Evolutionary conservation across 2,329 filamentous ascomycete genomes (phyloP).

Genomic region (Aspergillus fumigatiaffinis): DNA sequence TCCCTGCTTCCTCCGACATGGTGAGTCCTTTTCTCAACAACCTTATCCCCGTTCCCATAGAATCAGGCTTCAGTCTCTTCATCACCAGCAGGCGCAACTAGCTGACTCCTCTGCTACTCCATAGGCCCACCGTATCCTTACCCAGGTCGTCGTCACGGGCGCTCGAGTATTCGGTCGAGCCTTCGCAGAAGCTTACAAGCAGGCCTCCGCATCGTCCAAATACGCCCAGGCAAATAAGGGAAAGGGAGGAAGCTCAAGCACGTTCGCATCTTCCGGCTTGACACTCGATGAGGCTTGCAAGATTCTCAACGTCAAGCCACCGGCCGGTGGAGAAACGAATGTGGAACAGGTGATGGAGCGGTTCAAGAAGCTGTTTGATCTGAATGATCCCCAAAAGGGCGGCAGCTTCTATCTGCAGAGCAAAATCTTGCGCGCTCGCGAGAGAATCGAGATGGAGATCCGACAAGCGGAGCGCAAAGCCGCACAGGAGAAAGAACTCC

Average conservation of each 20-base stretch:
- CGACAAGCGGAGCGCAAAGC: constrained; percentile 66
- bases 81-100: neutral
- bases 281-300: constrained; percentile 95
- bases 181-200: constrained; percentile 90
- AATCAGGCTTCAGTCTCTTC: neutral
- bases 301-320: constrained; percentile 92
- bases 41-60: neutral
- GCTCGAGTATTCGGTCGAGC: constrained; percentile 88
- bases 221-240: constrained; percentile 71
- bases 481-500: constrained; percentile 70
- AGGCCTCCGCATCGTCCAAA: constrained; percentile 81
- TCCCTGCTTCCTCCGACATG: constrained; percentile 15
- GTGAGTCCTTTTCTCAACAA: constrained; percentile 14
- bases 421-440: constrained; percentile 86
- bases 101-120: neutral
- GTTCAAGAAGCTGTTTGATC: constrained; percentile 93
- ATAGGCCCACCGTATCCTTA: constrained; percentile 91
- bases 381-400: constrained; percentile 91
- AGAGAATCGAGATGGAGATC: constrained; percentile 86
- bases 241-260: constrained; percentile 49
- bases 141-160: constrained; percentile 87
- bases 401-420: constrained; percentile 98
- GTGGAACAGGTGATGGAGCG: constrained; percentile 75
- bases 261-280: constrained; percentile 66
- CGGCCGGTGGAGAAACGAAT: constrained; percentile 70